Conservation (phyloP, 352 stramenopile genomes). For the Plasmopara muralis region DNA sequence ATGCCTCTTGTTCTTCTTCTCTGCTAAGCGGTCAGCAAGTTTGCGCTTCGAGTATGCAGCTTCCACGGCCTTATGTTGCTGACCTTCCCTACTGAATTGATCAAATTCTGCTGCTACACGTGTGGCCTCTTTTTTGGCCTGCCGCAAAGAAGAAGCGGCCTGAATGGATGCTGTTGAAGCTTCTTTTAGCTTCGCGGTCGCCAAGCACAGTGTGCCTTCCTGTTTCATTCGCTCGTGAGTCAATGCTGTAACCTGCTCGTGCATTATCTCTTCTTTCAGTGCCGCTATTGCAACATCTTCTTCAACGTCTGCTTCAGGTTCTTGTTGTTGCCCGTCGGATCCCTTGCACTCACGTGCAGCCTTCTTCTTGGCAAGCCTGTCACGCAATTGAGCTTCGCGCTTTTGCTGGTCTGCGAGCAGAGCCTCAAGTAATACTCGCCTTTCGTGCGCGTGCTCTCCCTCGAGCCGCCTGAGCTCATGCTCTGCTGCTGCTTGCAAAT, state of each 20-base stretch:
- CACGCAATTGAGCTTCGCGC: constrained; percentile 36
- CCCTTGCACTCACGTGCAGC: constrained; percentile 14
- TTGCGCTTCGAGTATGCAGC: constrained; percentile 47
- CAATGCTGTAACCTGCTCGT: constrained; percentile 21
- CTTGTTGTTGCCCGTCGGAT: constrained; percentile 23
- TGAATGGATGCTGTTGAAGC: constrained; percentile 27
- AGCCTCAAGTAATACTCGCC: constrained; percentile 21
- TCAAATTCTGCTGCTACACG: constrained; percentile 53
- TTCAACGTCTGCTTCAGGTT: constrained; percentile 15
- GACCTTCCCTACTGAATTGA: constrained; percentile 36
- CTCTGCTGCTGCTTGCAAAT: constrained; percentile 23
- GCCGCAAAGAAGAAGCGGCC: constrained; percentile 34
- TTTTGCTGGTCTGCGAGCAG: constrained; percentile 29
- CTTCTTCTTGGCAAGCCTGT: constrained; percentile 42
- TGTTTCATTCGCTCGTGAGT: constrained; percentile 40
- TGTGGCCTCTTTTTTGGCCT: constrained; percentile 45
- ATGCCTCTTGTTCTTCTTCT: constrained; percentile 40
- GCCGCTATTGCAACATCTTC: constrained; percentile 18
- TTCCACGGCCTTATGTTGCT: constrained; percentile 33
- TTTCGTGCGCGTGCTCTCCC: constrained; percentile 39
- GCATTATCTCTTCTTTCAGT: constrained; percentile 25
- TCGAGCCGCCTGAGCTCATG: constrained; percentile 37
- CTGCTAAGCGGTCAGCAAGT: constrained; percentile 53
- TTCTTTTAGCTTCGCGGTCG: constrained; percentile 27
- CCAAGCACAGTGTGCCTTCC: constrained; percentile 28